Evolutionary conservation across 495 filamentous ascomycete genomes (phyloP).

Genomic region (Penicillium egyptiacum): DNA sequence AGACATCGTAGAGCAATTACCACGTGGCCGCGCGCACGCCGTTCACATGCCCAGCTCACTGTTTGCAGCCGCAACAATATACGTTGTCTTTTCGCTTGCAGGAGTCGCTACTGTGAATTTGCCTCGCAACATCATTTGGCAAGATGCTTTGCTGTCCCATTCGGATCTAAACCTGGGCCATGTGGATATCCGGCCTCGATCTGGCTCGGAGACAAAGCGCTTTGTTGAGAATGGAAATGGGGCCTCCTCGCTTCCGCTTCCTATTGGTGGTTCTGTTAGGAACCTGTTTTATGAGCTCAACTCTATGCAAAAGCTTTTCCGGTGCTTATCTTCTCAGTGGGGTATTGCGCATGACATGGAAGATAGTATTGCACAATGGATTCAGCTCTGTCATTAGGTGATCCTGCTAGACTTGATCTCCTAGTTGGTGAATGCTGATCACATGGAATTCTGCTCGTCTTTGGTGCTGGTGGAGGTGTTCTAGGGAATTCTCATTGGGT

Average conservation of each 20-base stretch:
- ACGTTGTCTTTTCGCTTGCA: slow-evolving; percentile 42
- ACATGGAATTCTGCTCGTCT: not conserved
- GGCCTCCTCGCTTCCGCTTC: slow-evolving; percentile 11
- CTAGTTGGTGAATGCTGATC: not conserved
- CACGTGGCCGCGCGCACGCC: slow-evolving; percentile 47
- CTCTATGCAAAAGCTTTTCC: slow-evolving; percentile 51
- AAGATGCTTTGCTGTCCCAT: slow-evolving; percentile 39
- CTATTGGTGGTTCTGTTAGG: slow-evolving; percentile 27
- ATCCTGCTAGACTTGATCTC: not conserved
- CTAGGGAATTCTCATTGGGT: not conserved
- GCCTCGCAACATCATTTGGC: slow-evolving; percentile 45
- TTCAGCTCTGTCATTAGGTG: slow-evolving; percentile 43
- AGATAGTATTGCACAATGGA: slow-evolving; percentile 48
- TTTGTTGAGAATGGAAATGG: slow-evolving; percentile 35
- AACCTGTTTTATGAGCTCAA: slow-evolving; percentile 52
- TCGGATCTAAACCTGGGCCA: slow-evolving; percentile 37
- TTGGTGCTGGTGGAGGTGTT: not conserved
- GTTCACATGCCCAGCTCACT: slow-evolving; percentile 50
- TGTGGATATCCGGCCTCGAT: slow-evolving; percentile 23
- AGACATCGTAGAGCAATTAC: slow-evolving; percentile 51
- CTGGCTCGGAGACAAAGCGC: slow-evolving; percentile 38
- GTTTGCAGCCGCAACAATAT: slow-evolving; percentile 47
- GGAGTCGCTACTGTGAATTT: slow-evolving; percentile 39
- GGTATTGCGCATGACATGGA: slow-evolving; percentile 53
- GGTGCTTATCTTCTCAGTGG: slow-evolving; percentile 49